Base-by-base conservation (phyloP, 345 rosid species). In the Balakata baccata region DNA sequence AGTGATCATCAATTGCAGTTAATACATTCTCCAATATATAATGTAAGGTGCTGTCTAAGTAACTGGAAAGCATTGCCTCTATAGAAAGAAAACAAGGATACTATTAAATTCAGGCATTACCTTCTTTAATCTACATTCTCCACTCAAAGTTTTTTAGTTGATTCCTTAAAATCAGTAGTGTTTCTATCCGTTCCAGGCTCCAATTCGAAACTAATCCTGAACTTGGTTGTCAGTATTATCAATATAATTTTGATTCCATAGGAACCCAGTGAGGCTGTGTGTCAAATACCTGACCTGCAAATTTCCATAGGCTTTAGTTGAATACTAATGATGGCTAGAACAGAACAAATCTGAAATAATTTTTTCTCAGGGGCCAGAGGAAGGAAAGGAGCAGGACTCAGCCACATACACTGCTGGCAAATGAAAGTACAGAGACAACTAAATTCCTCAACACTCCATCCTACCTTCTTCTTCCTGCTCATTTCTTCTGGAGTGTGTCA, bases 101-200 rank as follows among this genome's bases (percentile, higher is more conserved):
- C 5, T 62, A 53, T 68, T 61, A 64, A n/a, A 57, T 66, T 47
- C 77, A 60, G 69, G 17, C 25, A 66, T 85, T 80, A 66, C 98
- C 97, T 95, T 95, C 81, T 95, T 95, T 59, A 95, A 80, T 52
- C 80, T 85, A n/a, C n/a, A n/a, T n/a, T n/a, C n/a, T n/a, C 99
- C 99, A 95, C 81, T 92, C 99, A 51, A 95, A n/a, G 90, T 81
- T 77, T 86, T 87, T 89, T 95, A 80, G 71, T 91, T 75, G 86
- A 80, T 78, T 92, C 99, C 81, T 88, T 91, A 79, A 95, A 92
- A 82, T 95, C 98, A 50, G 98, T 84, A 78, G 83, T 86, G 78
- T 92, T 95, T 73, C 97, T 98, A 76, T 79, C 75, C 9, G 90
- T 91, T 76, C 93, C 97, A 14, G 88, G 81, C 83, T 90, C 98